Evolutionary conservation across 192 early-diverging fungal species (phyloP), one percentile per base, ranked within the genome.

Genomic region (Gigaspora rosea): DNA sequence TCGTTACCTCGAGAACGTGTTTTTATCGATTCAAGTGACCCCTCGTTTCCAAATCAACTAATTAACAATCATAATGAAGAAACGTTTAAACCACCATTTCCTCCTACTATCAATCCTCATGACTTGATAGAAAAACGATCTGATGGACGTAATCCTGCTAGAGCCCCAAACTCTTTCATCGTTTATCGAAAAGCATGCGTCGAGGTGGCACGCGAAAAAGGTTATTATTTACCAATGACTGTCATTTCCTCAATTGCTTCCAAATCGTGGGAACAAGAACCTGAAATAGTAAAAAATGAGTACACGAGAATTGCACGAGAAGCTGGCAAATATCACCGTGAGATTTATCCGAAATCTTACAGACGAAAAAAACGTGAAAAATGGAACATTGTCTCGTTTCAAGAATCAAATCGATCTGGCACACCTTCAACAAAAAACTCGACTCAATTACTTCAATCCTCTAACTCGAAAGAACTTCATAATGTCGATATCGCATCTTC

Each of bases 221-320:
- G 70, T 6, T 54, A 71, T 71, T n/a, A 56, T 6, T 33, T 71
- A 15, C 70, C 70, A 56, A 71, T 71, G 70, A 51, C 70, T 33
- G 27, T 54, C 9, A 22, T 71, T 10, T 71, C 70, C 9, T 41
- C 70, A 33, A 71, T 71, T 49, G 70, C 70, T 5, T 71, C 70
- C 3, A 12, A 54, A 16, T 27, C 51, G 3, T 71, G 70, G 70
- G 32, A 71, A 36, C 22, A 41, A 33, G 70, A 71, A 35, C 52
- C 70, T 18, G 49, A 32, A 3, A 15, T 15, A 3, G 70, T 71
- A 2, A 71, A 71, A 51, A 48, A 13, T 10, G 67, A 69, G 16
- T 69, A 69, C 48, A 69, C 15, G 27, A 13, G 67, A 22, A 50
- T 69, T 13, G 33, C 67, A 8, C 35, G 47, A 50, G 36, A 41